Evolutionary conservation across 306 rosid genomes (phyloP).

Genomic region (Vachellia pachyceras): DNA sequence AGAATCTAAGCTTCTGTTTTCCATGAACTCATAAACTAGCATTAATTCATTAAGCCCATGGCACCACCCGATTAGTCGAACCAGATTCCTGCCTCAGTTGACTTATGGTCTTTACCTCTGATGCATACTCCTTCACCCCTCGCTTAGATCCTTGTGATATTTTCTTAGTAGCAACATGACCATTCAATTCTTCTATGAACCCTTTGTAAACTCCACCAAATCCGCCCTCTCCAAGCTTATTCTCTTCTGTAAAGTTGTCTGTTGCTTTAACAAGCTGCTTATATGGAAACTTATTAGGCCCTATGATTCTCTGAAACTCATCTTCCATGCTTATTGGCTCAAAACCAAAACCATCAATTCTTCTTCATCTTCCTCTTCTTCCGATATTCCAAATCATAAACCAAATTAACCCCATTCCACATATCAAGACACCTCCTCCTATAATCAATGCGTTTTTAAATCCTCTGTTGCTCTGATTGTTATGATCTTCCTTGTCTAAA

Average conservation of each 20-base stretch:
- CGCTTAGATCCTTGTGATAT: conserved; percentile 10
- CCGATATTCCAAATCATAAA: conserved; percentile 24
- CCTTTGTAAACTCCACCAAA: conserved; percentile 43
- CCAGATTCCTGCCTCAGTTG: conserved; percentile 38
- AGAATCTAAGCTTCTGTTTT: conserved; percentile 53
- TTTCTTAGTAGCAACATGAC: conserved; percentile 23
- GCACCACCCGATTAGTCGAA: conserved; percentile 54
- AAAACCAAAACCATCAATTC: conserved; percentile 10
- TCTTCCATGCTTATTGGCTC: conserved; percentile 31
- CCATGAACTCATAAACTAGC: conserved; percentile 50
- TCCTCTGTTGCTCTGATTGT: neutral
- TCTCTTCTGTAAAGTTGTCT: conserved; percentile 39
- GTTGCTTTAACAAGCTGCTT: conserved; percentile 47
- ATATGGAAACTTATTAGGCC: conserved; percentile 45
- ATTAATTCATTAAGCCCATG: conserved; percentile 37
- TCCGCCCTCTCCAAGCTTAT: conserved; percentile 54
- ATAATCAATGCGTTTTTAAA: conserved; percentile 28
- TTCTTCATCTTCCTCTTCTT: conserved; percentile 4
- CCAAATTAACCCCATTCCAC: conserved; percentile 18
- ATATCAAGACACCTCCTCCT: conserved; percentile 28
- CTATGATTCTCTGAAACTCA: conserved; percentile 38
- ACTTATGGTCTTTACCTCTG: conserved; percentile 32
- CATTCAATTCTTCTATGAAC: neutral
- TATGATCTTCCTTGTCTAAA: conserved; percentile 23
- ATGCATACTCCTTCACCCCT: conserved; percentile 16